Evolutionary conservation across 306 rosid genomes (phyloP).

Genomic region (Vigna mungo): DNA sequence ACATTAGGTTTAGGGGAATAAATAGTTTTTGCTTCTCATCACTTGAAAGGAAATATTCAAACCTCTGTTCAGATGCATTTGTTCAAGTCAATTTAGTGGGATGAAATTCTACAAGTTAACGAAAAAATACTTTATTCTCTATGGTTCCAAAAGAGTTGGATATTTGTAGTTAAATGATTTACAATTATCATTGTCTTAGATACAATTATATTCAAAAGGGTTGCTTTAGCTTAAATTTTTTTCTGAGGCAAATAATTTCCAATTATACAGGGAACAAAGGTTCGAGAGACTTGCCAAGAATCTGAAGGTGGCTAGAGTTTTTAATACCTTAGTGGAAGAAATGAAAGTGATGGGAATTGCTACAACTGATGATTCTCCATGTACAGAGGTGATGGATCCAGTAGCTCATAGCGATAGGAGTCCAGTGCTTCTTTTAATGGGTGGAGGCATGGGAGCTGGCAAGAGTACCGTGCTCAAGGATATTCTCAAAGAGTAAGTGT

Average conservation of each 20-base stretch:
- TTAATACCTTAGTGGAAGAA: slow-evolving; percentile 87
- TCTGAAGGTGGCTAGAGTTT: slow-evolving; percentile 95
- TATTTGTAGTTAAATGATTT: slow-evolving; percentile 1
- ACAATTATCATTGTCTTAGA: slow-evolving; percentile 16
- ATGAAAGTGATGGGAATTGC: slow-evolving; percentile 95
- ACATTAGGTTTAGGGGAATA: background rate
- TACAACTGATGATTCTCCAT: slow-evolving; percentile 77
- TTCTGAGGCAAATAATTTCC: slow-evolving; percentile 40
- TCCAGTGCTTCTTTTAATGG: slow-evolving; percentile 96
- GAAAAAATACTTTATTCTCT: background rate
- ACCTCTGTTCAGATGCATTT: slow-evolving; percentile 4
- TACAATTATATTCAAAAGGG: slow-evolving; percentile 23
- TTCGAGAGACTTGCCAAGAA: slow-evolving; percentile 87
- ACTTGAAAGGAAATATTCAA: background rate
- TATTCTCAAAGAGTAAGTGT: slow-evolving; percentile 99
- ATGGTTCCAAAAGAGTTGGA: background rate
- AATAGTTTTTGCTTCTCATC: background rate
- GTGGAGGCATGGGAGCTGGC: slow-evolving; percentile 99
- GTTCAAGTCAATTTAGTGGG: background rate
- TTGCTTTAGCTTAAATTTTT: background rate
- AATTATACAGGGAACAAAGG: slow-evolving; percentile 78
- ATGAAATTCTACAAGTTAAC: background rate
- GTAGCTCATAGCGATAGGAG: slow-evolving; percentile 93
- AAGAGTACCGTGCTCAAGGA: slow-evolving; percentile 96
- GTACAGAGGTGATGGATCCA: slow-evolving; percentile 99